Percentiles rank a stretch among this genome's conserved stretches.
These are phyloP conservation scores for Fraxinus xanthoxyloides DNA, from an alignment of 305 asterid genomes.

Conservation along the genomic window DNA sequence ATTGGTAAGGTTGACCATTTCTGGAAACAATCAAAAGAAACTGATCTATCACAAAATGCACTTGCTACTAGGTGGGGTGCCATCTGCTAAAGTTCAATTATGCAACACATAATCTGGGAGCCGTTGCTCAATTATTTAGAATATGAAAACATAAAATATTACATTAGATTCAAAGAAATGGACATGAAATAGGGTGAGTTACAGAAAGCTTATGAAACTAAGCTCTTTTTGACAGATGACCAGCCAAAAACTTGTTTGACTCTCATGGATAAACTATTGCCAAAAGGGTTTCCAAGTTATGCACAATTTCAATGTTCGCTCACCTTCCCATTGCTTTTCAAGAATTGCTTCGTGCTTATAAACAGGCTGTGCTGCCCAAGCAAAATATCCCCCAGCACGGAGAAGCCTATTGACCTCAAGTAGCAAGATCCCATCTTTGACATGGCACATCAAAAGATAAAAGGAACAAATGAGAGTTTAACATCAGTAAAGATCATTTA, in stretches of 20 bases:
- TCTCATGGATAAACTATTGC: conserved; percentile 10
- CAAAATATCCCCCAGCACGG: conserved; percentile 93
- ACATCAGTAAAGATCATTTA: not conserved
- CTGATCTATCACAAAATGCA: conserved; percentile 13
- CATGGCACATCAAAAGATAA: conserved; percentile 17
- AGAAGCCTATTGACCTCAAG: conserved; percentile 93
- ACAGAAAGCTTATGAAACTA: not conserved
- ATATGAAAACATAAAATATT: conserved; percentile 6
- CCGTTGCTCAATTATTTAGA: not conserved
- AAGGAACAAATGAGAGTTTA: conserved; percentile 16
- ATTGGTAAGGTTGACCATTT: conserved; percentile 74
- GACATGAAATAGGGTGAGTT: not conserved
- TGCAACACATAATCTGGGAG: not conserved
- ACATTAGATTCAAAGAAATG: not conserved
- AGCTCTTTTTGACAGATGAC: conserved; percentile 2
- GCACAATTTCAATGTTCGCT: conserved; percentile 3
- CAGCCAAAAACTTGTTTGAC: conserved; percentile 4
- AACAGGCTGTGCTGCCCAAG: conserved; percentile 98
- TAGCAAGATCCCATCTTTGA: conserved; percentile 77
- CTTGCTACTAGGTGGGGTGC: conserved; percentile 9
- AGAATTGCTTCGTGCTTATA: conserved; percentile 80
- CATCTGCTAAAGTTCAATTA: conserved; percentile 8
- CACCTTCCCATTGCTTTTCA: conserved; percentile 96
- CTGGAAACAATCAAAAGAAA: conserved; percentile 41
- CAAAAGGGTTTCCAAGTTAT: not conserved